Evolutionary conservation across 805 yeast genomes (phyloP).

Genomic region (Yamadazyma nakazawae): DNA sequence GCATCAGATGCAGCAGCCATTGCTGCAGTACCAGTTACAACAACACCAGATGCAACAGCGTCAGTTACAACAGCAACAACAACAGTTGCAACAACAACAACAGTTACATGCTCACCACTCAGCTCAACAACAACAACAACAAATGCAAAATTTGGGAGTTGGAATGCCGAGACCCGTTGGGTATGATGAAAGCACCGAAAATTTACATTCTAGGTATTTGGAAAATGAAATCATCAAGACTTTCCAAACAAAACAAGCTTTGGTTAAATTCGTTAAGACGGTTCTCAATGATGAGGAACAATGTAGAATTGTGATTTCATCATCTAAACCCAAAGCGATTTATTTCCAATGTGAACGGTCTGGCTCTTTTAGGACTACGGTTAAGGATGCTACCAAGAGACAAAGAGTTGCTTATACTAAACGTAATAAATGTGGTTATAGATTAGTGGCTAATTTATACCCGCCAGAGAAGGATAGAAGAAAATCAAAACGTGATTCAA

Average conservation of each 20-base stretch:
- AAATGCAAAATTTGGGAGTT: constrained; percentile 8
- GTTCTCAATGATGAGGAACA: constrained; percentile 34
- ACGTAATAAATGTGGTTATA: constrained; percentile 44
- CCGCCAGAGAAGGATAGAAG: constrained; percentile 44
- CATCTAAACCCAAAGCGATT: constrained; percentile 47
- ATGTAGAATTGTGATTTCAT: constrained; percentile 45
- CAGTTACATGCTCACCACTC: constrained; percentile 7
- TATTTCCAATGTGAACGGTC: constrained; percentile 45
- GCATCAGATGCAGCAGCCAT: neutral
- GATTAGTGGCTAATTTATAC: constrained; percentile 42
- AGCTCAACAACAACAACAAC: constrained; percentile 11
- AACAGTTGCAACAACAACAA: constrained; percentile 13
- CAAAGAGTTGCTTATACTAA: constrained; percentile 47
- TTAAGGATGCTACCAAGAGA: constrained; percentile 42
- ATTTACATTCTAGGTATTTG: constrained; percentile 22
- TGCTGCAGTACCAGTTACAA: constrained; percentile 13
- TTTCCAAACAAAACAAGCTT: constrained; percentile 24
- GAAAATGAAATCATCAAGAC: constrained; percentile 33
- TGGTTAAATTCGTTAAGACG: constrained; percentile 35
- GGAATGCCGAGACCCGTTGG: constrained; percentile 7
- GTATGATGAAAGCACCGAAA: constrained; percentile 16
- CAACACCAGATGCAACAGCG: constrained; percentile 19
- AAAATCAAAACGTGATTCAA: constrained; percentile 24
- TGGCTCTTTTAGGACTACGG: constrained; percentile 45
- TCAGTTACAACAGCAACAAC: constrained; percentile 14